These are phyloP conservation scores for Euphorbia celastroides DNA, from an alignment of 441 rosid genomes.

Conservation along the genomic window DNA sequence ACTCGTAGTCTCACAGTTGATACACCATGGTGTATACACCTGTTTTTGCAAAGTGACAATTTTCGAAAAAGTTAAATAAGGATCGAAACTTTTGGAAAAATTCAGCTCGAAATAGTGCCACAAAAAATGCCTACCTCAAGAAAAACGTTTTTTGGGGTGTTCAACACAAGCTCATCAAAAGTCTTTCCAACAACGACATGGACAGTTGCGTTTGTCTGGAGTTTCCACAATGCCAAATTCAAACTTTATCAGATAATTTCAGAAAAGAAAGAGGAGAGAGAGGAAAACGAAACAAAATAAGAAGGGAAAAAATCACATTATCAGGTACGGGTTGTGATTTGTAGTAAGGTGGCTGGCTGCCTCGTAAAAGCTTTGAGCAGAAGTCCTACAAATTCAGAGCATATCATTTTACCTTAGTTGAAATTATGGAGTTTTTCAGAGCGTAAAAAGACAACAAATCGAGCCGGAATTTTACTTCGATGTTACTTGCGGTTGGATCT, in stretches of 20 bases:
- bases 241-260: too few relatives aligned
- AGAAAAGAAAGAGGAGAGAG: too few relatives aligned
- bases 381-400: slow-evolving; percentile 51
- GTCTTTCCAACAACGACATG: slow-evolving; percentile 66
- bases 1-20: slow-evolving; percentile 60
- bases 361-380: slow-evolving; percentile 52
- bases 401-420: slow-evolving; percentile 10
- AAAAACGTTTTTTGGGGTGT: slow-evolving; percentile 60
- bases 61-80: too few relatives aligned
- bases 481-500: slow-evolving; percentile 59
- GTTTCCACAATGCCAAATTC: slow-evolving; percentile 18
- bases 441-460: not conserved
- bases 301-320: slow-evolving; percentile 37
- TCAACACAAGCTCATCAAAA: slow-evolving; percentile 67
- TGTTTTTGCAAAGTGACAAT: slow-evolving; percentile 20
- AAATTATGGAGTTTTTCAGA: slow-evolving; percentile 11
- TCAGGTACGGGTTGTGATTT: slow-evolving; percentile 79
- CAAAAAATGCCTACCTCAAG: slow-evolving; percentile 84
- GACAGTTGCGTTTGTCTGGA: slow-evolving; percentile 55
- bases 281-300: too few relatives aligned
- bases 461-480: slow-evolving; percentile 48
- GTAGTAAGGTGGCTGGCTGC: slow-evolving; percentile 49
- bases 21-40: slow-evolving; percentile 90
- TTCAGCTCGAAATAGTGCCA: too few relatives aligned
- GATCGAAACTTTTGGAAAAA: too few relatives aligned